These are phyloP conservation scores for Fusarium brachygibbosum DNA, from an alignment of 2,329 filamentous ascomycete genomes.

Conservation along the genomic window DNA sequence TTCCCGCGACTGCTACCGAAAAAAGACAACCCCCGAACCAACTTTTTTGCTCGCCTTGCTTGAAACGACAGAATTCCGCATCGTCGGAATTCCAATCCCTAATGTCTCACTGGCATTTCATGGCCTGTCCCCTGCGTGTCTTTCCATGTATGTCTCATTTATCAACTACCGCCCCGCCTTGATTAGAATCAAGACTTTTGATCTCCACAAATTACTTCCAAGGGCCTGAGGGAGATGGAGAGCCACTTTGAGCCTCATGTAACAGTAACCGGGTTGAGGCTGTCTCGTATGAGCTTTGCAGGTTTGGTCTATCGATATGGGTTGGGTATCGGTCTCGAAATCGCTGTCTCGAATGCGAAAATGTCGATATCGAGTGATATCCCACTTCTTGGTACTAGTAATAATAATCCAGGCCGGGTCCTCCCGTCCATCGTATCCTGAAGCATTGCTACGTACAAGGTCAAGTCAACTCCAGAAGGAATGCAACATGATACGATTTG, in stretches of 20 bases:
- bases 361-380: conserved; percentile 3
- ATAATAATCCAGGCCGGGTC: conserved; percentile 6
- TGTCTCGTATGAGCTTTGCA: conserved; percentile 26
- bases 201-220: conserved; percentile 30
- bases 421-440: conserved; percentile 6
- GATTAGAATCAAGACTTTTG: conserved; percentile 1
- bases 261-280: conserved; percentile 4
- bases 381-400: conserved; percentile 6
- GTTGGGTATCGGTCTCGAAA: conserved; percentile 10
- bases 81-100: conserved; percentile 33
- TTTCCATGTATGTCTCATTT: conserved; percentile 14
- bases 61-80: background rate
- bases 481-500: conserved; percentile 12
- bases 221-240: conserved; percentile 10
- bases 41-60: conserved; percentile 4
- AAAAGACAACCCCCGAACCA: conserved; percentile 13
- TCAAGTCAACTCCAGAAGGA: background rate
- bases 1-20: conserved; percentile 7
- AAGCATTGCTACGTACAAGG: conserved; percentile 5
- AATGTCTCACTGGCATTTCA: background rate
- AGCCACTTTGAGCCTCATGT: conserved; percentile 35
- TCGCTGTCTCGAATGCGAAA: background rate
- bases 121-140: background rate
- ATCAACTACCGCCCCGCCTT: conserved; percentile 14
- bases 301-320: background rate